These are phyloP conservation scores for Russula vinacea DNA, from an alignment of 768 basidiomycete genomes.

Conservation along the genomic window DNA sequence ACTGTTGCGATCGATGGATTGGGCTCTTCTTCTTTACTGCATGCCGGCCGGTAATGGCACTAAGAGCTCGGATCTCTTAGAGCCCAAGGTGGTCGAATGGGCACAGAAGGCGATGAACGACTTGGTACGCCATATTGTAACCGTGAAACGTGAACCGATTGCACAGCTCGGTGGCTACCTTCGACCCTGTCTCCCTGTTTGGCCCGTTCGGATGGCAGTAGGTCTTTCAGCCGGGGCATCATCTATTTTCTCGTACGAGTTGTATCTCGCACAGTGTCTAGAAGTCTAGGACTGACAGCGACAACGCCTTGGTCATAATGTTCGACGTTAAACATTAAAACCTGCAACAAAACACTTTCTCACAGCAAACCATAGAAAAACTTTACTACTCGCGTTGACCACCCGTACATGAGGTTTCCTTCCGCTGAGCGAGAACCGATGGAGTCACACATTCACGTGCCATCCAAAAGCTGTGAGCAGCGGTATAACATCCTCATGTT, in stretches of 20 bases:
- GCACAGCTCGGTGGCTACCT: neutral
- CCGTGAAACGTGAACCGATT: neutral
- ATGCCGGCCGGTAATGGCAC: neutral
- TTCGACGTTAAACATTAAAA: constrained; percentile 5
- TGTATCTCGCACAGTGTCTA: neutral
- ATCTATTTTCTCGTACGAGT: neutral
- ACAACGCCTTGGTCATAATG: neutral
- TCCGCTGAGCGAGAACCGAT: neutral
- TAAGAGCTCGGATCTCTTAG: no score
- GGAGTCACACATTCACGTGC: neutral
- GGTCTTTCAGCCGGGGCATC: constrained; percentile 1
- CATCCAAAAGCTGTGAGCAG: neutral
- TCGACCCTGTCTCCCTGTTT: constrained; percentile 7
- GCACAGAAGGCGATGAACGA: no score
- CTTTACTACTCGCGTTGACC: no score
- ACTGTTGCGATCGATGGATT: constrained; percentile 2
- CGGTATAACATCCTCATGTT: neutral
- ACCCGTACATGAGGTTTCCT: neutral
- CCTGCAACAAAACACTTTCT: neutral
- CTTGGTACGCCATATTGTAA: constrained; percentile 5
- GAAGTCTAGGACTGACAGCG: neutral
- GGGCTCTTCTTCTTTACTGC: constrained; percentile 4
- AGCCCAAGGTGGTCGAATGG: neutral
- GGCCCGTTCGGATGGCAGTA: neutral
- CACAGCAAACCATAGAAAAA: neutral